phyloP scores from a whole-genome alignment of 2,329 filamentous ascomycete species.

The Tolypocladium ovalisporum region DNA sequence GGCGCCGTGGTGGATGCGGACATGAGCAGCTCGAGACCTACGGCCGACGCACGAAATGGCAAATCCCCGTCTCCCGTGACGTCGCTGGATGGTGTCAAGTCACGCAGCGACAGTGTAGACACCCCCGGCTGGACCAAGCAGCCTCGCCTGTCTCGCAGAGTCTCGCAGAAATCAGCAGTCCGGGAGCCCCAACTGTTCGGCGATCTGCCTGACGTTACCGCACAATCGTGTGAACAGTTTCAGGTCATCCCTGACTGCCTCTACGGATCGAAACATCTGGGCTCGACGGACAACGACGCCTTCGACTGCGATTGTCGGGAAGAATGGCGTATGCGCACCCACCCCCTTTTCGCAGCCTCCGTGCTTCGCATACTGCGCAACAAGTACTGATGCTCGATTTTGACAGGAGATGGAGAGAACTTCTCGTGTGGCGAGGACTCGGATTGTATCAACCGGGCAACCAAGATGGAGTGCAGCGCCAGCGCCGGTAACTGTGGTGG shows the following conservation, averaged over 20 bases:
- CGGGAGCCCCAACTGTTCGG: slow-evolving; percentile 57
- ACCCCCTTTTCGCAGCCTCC: neutral
- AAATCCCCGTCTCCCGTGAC: slow-evolving; percentile 25
- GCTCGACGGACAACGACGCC: slow-evolving; percentile 78
- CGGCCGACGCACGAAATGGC: slow-evolving; percentile 16
- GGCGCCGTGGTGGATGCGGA: slow-evolving; percentile 29
- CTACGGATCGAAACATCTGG: slow-evolving; percentile 86
- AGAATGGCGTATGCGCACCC: slow-evolving; percentile 72
- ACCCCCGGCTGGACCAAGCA: slow-evolving; percentile 42
- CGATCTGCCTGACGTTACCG: slow-evolving; percentile 67
- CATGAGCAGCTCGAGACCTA: slow-evolving; percentile 25
- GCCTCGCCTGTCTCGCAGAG: slow-evolving; percentile 62
- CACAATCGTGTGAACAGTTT: slow-evolving; percentile 66
- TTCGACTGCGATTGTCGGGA: slow-evolving; percentile 92
- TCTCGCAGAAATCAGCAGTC: slow-evolving; percentile 53
- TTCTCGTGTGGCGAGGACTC: slow-evolving; percentile 89
- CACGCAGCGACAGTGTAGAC: slow-evolving; percentile 34
- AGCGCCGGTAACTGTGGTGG: slow-evolving; percentile 74
- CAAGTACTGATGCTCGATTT: slow-evolving; percentile 6
- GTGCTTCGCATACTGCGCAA: neutral
- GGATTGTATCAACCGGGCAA: slow-evolving; percentile 96
- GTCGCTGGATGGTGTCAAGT: slow-evolving; percentile 34
- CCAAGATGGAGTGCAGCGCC: slow-evolving; percentile 87
- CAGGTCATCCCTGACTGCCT: slow-evolving; percentile 74
- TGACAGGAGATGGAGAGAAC: slow-evolving; percentile 53